A percentile compares a stretch with the other conserved stretches of the same genome.
These are phyloP conservation scores for Leucocoprinus birnbaumii DNA, from an alignment of 768 basidiomycete species.

Conservation along the genomic window DNA sequence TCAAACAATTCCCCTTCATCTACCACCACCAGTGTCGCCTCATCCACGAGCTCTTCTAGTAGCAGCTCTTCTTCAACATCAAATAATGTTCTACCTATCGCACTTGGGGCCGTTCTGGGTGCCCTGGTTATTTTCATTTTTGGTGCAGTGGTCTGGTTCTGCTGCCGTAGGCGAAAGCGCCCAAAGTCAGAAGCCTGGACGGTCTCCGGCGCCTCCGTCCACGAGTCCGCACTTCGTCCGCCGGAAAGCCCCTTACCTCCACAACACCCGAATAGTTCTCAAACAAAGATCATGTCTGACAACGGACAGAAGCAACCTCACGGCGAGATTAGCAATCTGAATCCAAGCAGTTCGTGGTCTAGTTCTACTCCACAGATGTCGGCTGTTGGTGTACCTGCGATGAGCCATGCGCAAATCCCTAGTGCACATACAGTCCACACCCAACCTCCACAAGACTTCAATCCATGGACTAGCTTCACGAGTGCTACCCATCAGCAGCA, in stretches of 20 bases:
- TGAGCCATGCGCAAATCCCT: not conserved
- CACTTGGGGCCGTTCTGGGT: constrained; percentile 30
- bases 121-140: constrained; percentile 27
- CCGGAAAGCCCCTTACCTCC: not conserved
- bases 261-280: not conserved
- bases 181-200: constrained; percentile 35
- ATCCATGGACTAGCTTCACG: not conserved
- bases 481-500: not conserved
- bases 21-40: constrained; percentile 12
- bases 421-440: not conserved
- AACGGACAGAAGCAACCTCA: not conserved
- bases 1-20: constrained; percentile 7
- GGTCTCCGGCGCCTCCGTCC: constrained; percentile 17
- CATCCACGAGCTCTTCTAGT: constrained; percentile 12
- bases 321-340: not conserved
- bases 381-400: not conserved
- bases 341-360: not conserved
- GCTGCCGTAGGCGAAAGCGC: constrained; percentile 20
- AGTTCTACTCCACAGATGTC: not conserved
- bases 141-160: constrained; percentile 25
- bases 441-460: not conserved
- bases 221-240: not conserved
- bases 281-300: not conserved
- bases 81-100: constrained; percentile 26
- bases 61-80: constrained; percentile 6